Conservation (phyloP, 1,284 basidiomycete genomes). For the Golubevia sp. region DNA sequence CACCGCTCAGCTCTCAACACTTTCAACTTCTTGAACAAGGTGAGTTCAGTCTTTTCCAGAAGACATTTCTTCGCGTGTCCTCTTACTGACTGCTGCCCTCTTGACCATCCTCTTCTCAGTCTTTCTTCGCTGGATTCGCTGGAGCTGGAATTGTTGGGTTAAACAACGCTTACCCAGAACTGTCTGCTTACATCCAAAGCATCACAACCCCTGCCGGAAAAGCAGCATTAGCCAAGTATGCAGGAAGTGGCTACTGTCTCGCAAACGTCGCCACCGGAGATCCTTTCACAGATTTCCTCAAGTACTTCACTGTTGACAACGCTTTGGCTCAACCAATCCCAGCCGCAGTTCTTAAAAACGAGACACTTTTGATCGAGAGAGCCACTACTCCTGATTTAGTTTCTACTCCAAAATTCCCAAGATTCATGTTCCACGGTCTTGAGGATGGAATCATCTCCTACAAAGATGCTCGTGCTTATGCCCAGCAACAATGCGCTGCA, state of each 20-base stretch:
- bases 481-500: conserved; percentile 36
- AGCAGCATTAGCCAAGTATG: neutral
- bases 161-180: neutral
- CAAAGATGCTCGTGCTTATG: conserved; percentile 25
- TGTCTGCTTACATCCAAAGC: neutral
- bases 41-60: conserved; percentile 1
- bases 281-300: conserved; percentile 3
- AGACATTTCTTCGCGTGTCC: too few species aligned
- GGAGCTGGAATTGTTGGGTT: neutral
- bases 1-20: conserved; percentile 1
- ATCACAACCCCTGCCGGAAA: neutral
- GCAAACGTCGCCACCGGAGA: neutral
- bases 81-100: too few species aligned
- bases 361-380: neutral
- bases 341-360: neutral
- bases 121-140: neutral
- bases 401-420: neutral
- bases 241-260: neutral
- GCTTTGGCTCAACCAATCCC: neutral
- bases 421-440: conserved; percentile 3
- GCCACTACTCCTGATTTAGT: neutral
- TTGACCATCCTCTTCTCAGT: neutral
- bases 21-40: conserved; percentile 2
- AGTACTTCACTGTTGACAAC: neutral
- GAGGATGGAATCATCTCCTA: conserved; percentile 48